Base-by-base conservation (phyloP, 2,329 filamentous ascomycete species). In the Claviceps pazoutovae region DNA sequence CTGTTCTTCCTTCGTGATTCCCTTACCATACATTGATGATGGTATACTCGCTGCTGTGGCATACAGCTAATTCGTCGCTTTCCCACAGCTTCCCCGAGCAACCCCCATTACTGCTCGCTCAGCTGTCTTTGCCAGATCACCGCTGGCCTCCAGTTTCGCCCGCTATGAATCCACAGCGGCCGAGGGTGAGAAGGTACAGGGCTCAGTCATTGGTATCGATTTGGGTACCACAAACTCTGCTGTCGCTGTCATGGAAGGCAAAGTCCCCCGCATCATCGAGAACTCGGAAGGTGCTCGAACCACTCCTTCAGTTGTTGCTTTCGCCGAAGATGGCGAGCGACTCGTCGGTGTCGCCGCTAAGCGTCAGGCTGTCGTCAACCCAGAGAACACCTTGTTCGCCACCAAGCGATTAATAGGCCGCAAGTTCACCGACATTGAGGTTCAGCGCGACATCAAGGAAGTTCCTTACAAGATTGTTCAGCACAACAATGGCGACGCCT, bases 401-500 rank as follows among this genome's bases (percentile, higher is more conserved):
- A 96, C 91, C 60, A 97, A 97, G 84, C 88, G 91, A 81, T 83
- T 97, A 69, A 96, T 97, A 71, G 91, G 91, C 66, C 88, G 91
- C 70, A 96, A 96, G 78, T 97, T 91, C 79, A 88, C 80, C 69
- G 91, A 97, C 63, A 68, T 76, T 59, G 91, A 97, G 78, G 88
- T 95, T 54, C 91, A 97, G 79, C 86, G 89, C 65, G 91, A 97
- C 68, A 87, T 97, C 68, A 89, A 95, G 76, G 88, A 96, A 74
- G 90, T 97, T 13, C 91, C 91, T 55, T 97, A 95, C 82, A 96
- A 95, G 82, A 96, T 97, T 61, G 84, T 95, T 54, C 89, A 95
- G 75, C 91, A 96, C 82, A 82, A 75, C 74, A 96, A 96, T 69
- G 91, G 91, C 62, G 91, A 96, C 67, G 91, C 91, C 57, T 96